A percentile compares a stretch with the other conserved stretches of the same genome.
These are phyloP conservation scores for Lachnellula cervina DNA, from an alignment of 2,329 filamentous ascomycete genomes.

Conservation along the genomic window DNA sequence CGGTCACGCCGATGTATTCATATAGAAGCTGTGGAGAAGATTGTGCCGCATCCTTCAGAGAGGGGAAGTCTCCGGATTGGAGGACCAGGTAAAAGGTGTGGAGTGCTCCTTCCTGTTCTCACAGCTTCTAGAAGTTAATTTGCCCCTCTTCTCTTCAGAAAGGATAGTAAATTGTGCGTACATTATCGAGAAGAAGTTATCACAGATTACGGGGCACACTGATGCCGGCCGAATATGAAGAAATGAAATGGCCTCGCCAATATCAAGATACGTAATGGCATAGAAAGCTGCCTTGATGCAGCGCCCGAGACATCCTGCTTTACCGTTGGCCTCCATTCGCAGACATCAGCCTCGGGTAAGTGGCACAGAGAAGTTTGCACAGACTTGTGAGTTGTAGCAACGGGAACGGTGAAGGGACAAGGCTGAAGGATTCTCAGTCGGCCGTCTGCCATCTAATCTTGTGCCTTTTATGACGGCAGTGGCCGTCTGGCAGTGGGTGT, in stretches of 20 bases:
- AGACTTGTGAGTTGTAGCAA: neutral
- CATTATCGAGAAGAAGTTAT: neutral
- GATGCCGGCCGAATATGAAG: neutral
- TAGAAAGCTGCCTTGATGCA: neutral
- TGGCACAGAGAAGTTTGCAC: constrained; percentile 20
- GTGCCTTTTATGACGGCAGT: neutral
- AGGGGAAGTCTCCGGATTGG: neutral
- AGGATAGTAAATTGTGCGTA: neutral
- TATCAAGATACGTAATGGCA: neutral
- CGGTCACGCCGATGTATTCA: neutral
- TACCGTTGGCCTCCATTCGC: neutral
- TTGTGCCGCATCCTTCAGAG: neutral
- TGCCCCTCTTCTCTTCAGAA: neutral
- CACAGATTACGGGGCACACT: neutral
- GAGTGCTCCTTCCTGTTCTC: neutral
- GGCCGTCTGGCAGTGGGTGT: neutral
- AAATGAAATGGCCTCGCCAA: neutral
- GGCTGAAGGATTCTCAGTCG: constrained; percentile 1
- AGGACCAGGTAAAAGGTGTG: neutral
- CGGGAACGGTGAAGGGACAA: neutral
- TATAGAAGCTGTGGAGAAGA: neutral
- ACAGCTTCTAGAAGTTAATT: neutral
- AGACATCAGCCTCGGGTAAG: neutral
- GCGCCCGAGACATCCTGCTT: neutral
- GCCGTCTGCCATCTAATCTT: neutral